Evolutionary conservation across 345 rosid species (phyloP).

Genomic region (Laguncularia racemosa): DNA sequence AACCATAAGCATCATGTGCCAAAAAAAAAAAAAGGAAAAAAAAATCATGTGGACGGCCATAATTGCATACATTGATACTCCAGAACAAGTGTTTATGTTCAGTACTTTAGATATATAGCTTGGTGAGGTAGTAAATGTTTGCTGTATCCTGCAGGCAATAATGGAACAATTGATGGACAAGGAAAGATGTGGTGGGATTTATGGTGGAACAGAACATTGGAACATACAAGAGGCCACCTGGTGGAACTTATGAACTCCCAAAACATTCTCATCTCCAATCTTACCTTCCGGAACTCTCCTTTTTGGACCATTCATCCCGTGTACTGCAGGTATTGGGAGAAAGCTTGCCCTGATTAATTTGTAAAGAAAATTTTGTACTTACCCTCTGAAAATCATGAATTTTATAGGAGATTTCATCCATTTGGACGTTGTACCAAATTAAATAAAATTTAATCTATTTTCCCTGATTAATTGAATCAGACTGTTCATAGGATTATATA

Average conservation of each 20-base stretch:
- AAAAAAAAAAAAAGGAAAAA: too few relatives aligned
- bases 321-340: slow-evolving; percentile 65
- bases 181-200: slow-evolving; percentile 99
- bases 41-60: too few relatives aligned
- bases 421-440: neutral
- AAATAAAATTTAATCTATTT: too few relatives aligned
- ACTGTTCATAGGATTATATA: too few relatives aligned
- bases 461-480: too few relatives aligned
- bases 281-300: slow-evolving; percentile 79
- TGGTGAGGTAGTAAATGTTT: neutral
- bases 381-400: neutral
- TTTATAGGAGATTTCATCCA: neutral
- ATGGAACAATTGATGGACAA: slow-evolving; percentile 93
- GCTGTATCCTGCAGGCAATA: slow-evolving; percentile 47
- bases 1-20: too few relatives aligned
- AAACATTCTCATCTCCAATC: slow-evolving; percentile 73
- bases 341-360: too few relatives aligned
- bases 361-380: too few relatives aligned
- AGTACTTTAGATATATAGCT: too few relatives aligned
- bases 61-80: neutral
- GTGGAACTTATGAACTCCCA: slow-evolving; percentile 76
- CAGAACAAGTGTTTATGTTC: neutral
- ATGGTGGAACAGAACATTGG: slow-evolving; percentile 95
- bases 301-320: slow-evolving; percentile 97
- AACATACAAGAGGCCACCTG: slow-evolving; percentile 92